Evolutionary conservation across 352 stramenopile species (phyloP), one percentile per base, ranked within the genome.

Genomic region (Globisporangium okanoganense): DNA sequence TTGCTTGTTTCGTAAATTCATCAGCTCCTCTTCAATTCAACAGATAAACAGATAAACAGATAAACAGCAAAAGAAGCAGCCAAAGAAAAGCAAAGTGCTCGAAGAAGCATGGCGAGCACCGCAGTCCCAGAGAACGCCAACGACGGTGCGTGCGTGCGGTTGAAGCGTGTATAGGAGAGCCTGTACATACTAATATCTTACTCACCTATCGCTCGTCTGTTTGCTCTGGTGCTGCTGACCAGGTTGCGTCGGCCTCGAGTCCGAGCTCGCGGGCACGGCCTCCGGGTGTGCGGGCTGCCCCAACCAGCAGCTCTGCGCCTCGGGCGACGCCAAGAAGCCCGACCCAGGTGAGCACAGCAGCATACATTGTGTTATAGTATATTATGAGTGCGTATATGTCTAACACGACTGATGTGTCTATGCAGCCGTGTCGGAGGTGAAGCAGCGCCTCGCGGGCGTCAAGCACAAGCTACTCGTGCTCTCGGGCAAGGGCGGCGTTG

Each of bases 401-500:
- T 62, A 16, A 40, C 67, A 33, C 29, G 14, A 12, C 8, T 45
- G 40, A 4, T 45, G 13, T 18, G 3, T n/a, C n/a, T n/a, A n/a
- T 41, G 38, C 33, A 78, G 79, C 82, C 3, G 76, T 89, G 27
- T 90, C 83, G 35, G 87, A 97, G 64, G 96, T 99, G 16, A 78
- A 82, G 56, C 75, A 91, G 73, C 84, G 86, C 6, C 72, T 95
- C 29, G 71, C 71, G 1, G 72, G 75, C 47, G 79, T 95, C 58
- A 98, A 98, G 71, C 96, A 99, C 77, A 99, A 98, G 35, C 73
- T 99, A 18, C 82, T 99, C 49, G 97, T 99, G n/a, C 79, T 99
- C 20, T 99, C 93, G 47, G 98, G 98, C 47, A 99, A 99, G 77
- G 98, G 98, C 25, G 98, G 98, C 56, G 98, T 99, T 5, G 98